A percentile compares a stretch with the other conserved stretches of the same genome.
Conservation (phyloP, 169 alveolate genomes). For the Amoebophrya sp. region DNA sequence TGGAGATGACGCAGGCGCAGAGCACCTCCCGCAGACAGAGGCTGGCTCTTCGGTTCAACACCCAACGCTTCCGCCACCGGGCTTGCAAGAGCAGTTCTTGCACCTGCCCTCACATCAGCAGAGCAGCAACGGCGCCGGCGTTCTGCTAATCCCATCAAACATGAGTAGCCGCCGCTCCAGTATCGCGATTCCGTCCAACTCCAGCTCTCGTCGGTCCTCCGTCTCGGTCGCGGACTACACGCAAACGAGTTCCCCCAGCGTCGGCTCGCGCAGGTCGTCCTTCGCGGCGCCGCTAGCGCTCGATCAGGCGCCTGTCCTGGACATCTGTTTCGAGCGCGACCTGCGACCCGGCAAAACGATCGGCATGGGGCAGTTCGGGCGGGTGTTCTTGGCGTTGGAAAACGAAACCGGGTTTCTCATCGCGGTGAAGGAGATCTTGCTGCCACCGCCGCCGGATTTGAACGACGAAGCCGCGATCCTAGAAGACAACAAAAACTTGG, state of each 20-base stretch:
- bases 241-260: neutral
- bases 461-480: neutral
- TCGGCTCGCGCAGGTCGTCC: no score
- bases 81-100: no score
- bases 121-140: no score
- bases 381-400: neutral
- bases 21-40: no score
- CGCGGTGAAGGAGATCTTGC: neutral
- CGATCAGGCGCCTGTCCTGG: neutral
- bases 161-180: neutral
- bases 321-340: neutral
- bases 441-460: neutral
- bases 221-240: neutral
- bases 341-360: neutral
- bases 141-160: neutral
- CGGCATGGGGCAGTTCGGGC: neutral
- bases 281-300: no score
- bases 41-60: no score
- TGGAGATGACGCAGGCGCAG: no score
- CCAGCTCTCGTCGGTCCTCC: neutral
- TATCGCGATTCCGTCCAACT: neutral
- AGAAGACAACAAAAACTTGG: neutral
- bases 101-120: no score
- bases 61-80: no score
- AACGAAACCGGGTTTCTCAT: neutral